These are phyloP conservation scores for Zygotorulaspora danielsina DNA, from an alignment of 805 yeast species.

Conservation along the genomic window DNA sequence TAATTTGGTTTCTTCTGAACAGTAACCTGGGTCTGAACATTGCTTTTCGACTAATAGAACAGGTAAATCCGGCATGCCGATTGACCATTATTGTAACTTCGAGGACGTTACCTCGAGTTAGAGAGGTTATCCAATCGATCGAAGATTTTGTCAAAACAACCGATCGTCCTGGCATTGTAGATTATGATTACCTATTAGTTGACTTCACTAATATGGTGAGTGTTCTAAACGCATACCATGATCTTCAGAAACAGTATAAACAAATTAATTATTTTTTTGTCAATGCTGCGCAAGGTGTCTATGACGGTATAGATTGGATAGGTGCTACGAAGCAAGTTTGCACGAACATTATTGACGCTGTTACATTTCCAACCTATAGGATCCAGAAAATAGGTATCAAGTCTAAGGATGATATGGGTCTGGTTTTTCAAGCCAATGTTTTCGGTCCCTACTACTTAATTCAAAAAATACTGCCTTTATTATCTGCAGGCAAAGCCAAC, in stretches of 20 bases:
- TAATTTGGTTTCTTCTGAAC: not conserved
- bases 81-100: slow-evolving; percentile 85
- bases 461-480: slow-evolving; percentile 54
- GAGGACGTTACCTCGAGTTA: slow-evolving; percentile 79
- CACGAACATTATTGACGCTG: slow-evolving; percentile 67
- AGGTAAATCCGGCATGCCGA: slow-evolving; percentile 47
- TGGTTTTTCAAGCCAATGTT: slow-evolving; percentile 93
- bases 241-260: slow-evolving; percentile 56
- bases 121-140: slow-evolving; percentile 62
- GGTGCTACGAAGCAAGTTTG: slow-evolving; percentile 68
- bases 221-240: slow-evolving; percentile 67
- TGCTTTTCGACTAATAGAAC: slow-evolving; percentile 71
- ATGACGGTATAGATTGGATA: slow-evolving; percentile 81
- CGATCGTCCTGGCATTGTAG: slow-evolving; percentile 55
- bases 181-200: slow-evolving; percentile 83
- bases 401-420: slow-evolving; percentile 75
- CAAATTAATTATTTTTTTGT: slow-evolving; percentile 75
- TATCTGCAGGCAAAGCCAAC: slow-evolving; percentile 55
- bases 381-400: slow-evolving; percentile 74
- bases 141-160: slow-evolving; percentile 41
- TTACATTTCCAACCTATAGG: slow-evolving; percentile 85
- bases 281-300: slow-evolving; percentile 88
- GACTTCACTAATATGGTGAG: slow-evolving; percentile 91
- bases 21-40: slow-evolving; percentile 82
- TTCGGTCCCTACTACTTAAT: slow-evolving; percentile 89